Evolutionary conservation across 257 asterid species (phyloP).

Genomic region (Plantago ovata): DNA sequence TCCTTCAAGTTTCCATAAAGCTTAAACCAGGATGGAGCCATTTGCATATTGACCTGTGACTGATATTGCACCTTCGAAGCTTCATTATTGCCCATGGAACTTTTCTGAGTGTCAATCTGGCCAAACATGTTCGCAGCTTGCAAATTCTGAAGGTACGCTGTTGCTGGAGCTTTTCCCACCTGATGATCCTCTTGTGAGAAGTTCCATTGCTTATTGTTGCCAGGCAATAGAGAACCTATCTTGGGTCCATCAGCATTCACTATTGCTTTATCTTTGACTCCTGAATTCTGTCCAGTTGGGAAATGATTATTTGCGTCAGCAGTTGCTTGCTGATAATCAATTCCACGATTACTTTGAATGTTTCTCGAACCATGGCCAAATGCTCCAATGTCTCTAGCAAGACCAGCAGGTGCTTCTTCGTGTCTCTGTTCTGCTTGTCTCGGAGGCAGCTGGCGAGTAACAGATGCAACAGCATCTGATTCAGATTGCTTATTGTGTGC

Average conservation of each 20-base stretch:
- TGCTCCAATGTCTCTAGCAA: slow-evolving; percentile 26
- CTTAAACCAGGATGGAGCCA: slow-evolving; percentile 57
- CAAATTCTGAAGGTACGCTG: slow-evolving; percentile 22
- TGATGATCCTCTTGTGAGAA: slow-evolving; percentile 34
- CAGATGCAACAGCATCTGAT: slow-evolving; percentile 25
- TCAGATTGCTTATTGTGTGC: slow-evolving; percentile 20
- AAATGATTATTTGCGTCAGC: slow-evolving; percentile 33
- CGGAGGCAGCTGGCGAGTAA: slow-evolving; percentile 27
- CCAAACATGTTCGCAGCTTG: slow-evolving; percentile 23
- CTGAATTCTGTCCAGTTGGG: slow-evolving; percentile 25
- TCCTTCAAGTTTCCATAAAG: slow-evolving; percentile 38
- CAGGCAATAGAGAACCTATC: slow-evolving; percentile 23
- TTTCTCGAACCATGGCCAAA: slow-evolving; percentile 32
- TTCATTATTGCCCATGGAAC: slow-evolving; percentile 24
- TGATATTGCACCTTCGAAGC: slow-evolving; percentile 24
- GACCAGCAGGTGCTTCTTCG: slow-evolving; percentile 10
- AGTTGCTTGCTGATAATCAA: slow-evolving; percentile 30
- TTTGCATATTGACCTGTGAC: slow-evolving; percentile 34
- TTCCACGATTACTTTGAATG: slow-evolving; percentile 25
- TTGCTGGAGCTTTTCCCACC: slow-evolving; percentile 25
- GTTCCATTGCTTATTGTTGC: slow-evolving; percentile 24
- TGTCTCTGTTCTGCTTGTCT: slow-evolving; percentile 30
- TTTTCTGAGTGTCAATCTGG: slow-evolving; percentile 24
- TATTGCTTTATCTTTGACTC: slow-evolving; percentile 25
- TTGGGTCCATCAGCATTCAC: slow-evolving; percentile 21